These are phyloP conservation scores for Venturia asperata DNA, from an alignment of 2,329 filamentous ascomycete genomes.

Conservation along the genomic window DNA sequence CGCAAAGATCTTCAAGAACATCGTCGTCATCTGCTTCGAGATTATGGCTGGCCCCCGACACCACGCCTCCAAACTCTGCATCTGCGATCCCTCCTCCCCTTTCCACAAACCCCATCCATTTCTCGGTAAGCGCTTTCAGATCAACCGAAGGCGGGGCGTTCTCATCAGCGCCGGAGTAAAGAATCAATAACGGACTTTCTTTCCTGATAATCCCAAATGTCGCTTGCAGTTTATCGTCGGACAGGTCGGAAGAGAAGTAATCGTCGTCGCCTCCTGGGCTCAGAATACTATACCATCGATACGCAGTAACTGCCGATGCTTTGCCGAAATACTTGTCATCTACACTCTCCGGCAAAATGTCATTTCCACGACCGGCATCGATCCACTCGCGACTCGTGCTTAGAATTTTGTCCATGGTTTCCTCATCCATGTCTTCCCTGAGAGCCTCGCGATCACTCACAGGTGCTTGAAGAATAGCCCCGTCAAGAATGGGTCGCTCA, in stretches of 20 bases:
- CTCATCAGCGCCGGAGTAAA: conserved; percentile 61
- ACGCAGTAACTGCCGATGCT: conserved; percentile 42
- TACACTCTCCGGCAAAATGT: conserved; percentile 44
- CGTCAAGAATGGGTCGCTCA: conserved; percentile 53
- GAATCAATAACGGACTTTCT: conserved; percentile 51
- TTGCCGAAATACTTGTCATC: conserved; percentile 28
- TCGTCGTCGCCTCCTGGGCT: conserved; percentile 67
- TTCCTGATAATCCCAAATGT: conserved; percentile 60
- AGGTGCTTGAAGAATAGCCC: conserved; percentile 71
- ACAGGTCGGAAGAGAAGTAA: conserved; percentile 77
- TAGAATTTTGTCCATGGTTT: conserved; percentile 36
- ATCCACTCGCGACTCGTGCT: conserved; percentile 50
- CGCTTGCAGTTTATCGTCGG: conserved; percentile 46
- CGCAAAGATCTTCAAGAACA: conserved; percentile 44
- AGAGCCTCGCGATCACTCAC: conserved; percentile 69
- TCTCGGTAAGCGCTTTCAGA: conserved; percentile 49
- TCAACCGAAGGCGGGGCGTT: conserved; percentile 54
- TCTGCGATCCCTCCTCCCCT: conserved; percentile 42
- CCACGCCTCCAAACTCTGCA: conserved; percentile 38
- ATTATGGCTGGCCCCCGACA: conserved; percentile 47
- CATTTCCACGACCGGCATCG: conserved; percentile 45
- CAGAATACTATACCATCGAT: conserved; percentile 52
- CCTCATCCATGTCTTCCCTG: conserved; percentile 38
- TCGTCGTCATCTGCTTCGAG: conserved; percentile 41
- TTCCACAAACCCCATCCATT: conserved; percentile 46